phyloP scores from a whole-genome alignment of 805 yeast species.

The Candida multigemmis region DNA sequence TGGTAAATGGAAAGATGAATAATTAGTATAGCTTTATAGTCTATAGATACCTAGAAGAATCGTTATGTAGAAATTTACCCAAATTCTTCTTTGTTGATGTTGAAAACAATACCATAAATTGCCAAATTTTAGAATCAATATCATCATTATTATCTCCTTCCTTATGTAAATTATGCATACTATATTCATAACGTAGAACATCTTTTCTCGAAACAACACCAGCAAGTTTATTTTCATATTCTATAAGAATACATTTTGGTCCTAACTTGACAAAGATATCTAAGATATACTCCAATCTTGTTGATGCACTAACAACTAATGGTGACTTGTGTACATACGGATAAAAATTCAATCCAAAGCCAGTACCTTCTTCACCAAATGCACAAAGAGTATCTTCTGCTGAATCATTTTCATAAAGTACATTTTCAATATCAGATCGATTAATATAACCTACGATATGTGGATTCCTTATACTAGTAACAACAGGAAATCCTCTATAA shows the following conservation, averaged over 20 bases:
- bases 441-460: slow-evolving; percentile 37
- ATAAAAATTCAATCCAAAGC: slow-evolving; percentile 9
- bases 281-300: slow-evolving; percentile 52
- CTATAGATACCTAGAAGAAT: slow-evolving; percentile 15
- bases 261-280: slow-evolving; percentile 73
- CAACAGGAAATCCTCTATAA: slow-evolving; percentile 47
- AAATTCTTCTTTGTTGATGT: slow-evolving; percentile 11
- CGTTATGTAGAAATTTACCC: slow-evolving; percentile 21
- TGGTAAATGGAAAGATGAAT: slow-evolving; percentile 76
- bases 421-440: slow-evolving; percentile 29
- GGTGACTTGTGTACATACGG: slow-evolving; percentile 47
- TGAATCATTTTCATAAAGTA: slow-evolving; percentile 9
- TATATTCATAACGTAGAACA: slow-evolving; percentile 52
- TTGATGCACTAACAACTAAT: slow-evolving; percentile 42
- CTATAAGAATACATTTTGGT: slow-evolving; percentile 64
- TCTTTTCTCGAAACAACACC: slow-evolving; percentile 89
- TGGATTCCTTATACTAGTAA: slow-evolving; percentile 27
- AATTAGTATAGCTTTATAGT: slow-evolving; percentile 2
- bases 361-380: slow-evolving; percentile 3
- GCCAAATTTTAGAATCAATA: slow-evolving; percentile 28
- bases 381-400: slow-evolving; percentile 3
- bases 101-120: slow-evolving; percentile 12
- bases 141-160: slow-evolving; percentile 9
- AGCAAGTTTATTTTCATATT: slow-evolving; percentile 46
- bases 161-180: slow-evolving; percentile 15